Conservation (phyloP, 148 eudicot genomes). For the Spergularia bocconei region DNA sequence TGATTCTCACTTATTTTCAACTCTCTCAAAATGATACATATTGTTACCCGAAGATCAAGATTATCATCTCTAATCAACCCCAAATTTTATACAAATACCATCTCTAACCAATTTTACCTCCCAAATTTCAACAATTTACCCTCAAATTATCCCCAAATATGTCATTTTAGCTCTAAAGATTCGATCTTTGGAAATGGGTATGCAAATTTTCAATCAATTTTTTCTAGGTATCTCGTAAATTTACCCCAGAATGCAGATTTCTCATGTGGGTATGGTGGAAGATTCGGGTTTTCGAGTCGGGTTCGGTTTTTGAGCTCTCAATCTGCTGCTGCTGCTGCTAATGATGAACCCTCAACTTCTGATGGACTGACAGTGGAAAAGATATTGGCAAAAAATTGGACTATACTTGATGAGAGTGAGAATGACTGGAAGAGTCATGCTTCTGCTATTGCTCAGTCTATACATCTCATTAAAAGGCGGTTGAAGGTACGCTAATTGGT, state of each 20-base stretch:
- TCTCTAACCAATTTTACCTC: conserved; percentile 28
- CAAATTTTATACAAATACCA: conserved; percentile 11
- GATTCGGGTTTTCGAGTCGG: conserved; percentile 2
- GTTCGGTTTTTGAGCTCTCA: conserved; percentile 49
- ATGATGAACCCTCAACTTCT: conserved; percentile 49
- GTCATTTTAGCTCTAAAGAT: conserved; percentile 18
- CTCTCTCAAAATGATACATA: conserved; percentile 42
- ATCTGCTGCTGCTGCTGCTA: conserved; percentile 29
- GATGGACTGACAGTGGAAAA: conserved; percentile 84
- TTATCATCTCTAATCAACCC: conserved; percentile 25
- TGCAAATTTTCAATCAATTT: conserved; percentile 16
- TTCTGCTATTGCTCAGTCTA: conserved; percentile 87
- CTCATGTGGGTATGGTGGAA: conserved; percentile 32
- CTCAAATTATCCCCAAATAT: conserved; percentile 6
- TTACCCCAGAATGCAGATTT: conserved; percentile 13
- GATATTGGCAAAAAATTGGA: conserved; percentile 66
- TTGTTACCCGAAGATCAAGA: conserved; percentile 34
- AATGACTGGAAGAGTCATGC: conserved; percentile 98
- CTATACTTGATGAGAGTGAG: conserved; percentile 66
- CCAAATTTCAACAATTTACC: conserved; percentile 17
- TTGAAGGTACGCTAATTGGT: conserved; percentile 41
- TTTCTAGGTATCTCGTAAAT: conserved; percentile 22
- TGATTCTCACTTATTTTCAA: neutral
- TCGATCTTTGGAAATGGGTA: conserved; percentile 20
- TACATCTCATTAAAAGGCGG: conserved; percentile 82